Base-by-base conservation (phyloP, 2,329 filamentous ascomycete genomes). In the Metarhizium album region DNA sequence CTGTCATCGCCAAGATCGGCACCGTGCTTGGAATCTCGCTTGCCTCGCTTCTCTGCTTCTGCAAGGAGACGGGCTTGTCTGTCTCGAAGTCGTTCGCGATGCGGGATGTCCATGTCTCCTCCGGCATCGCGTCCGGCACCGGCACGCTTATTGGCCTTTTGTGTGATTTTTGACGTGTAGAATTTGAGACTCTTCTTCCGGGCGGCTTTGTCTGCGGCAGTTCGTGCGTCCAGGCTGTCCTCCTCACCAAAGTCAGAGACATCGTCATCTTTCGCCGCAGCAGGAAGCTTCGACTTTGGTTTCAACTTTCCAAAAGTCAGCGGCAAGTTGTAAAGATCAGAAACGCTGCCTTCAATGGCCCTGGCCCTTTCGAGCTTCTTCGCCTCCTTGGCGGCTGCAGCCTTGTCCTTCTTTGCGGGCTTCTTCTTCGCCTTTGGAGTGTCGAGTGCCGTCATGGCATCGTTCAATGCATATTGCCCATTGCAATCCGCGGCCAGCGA, bases 91-190 rank as follows among this genome's bases (percentile, higher is more conserved):
- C 93, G 84, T 69, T 98, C 93, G 51, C 90, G 82, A 66, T 96
- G 84, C 2, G 93, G 93, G 48, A 94, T 78, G 67, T 94, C 88
- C 58, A 79, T 76, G 63, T 94, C 88, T 58, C 88, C 88, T 57
- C 87, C 87, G 1, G 83, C 80, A 52, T 87, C 83, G 54, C 83
- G 80, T 42, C 86, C 84, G 38, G 84, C 85, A 31, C 76, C 81
- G 5, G 83, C 81, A 50, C 87, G 87, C 65, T 88, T 90, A 71
- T 89, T 95, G 51, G 88, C 83, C 70, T 96, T 97, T 66, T 97
- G 91, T 27, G 87, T 86, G 57, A 98, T 93, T 66, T 98, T 93
- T 3, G 90, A 95, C 2, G 94, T 97, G 77, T 98, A 98, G 75
- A 98, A 98, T 55, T 90, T 86, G 52, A 98, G 79, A 56, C 82